Conservation (phyloP, 352 stramenopile species). For the Plasmopara viticola region DNA sequence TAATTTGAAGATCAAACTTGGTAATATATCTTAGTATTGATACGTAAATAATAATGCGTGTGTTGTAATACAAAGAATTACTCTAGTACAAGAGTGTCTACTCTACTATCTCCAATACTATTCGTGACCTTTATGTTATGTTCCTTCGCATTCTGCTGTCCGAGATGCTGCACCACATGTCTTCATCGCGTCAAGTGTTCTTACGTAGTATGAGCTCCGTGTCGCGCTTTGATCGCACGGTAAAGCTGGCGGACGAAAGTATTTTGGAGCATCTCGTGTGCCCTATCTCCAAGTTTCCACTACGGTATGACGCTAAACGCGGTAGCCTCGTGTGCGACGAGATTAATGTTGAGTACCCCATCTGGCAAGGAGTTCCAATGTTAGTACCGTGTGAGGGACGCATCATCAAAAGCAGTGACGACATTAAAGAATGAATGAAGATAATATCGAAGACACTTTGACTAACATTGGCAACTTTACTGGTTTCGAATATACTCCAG, state of each 20-base stretch:
- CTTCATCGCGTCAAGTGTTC: neutral
- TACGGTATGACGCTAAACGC: conserved; percentile 57
- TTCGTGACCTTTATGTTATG: too few relatives aligned
- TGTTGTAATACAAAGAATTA: neutral
- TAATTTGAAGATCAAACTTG: conserved; percentile 20
- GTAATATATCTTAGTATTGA: too few relatives aligned
- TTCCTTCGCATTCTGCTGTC: too few relatives aligned
- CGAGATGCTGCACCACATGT: neutral
- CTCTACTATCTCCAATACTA: neutral
- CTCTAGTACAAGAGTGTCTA: neutral
- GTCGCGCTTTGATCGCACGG: conserved; percentile 18
- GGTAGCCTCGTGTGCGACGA: conserved; percentile 73
- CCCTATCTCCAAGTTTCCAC: conserved; percentile 78
- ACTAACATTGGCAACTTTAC: neutral
- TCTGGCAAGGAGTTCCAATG: conserved; percentile 60
- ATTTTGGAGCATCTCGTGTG: conserved; percentile 78
- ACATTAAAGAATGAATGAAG: conserved; percentile 8
- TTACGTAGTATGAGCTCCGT: conserved; percentile 5
- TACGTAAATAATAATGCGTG: too few relatives aligned
- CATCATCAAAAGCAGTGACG: conserved; percentile 35
- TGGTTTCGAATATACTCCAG: too few relatives aligned
- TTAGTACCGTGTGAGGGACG: conserved; percentile 71
- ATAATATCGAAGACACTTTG: neutral
- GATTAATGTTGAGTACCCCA: conserved; percentile 82
- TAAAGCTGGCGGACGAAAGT: conserved; percentile 48